phyloP scores from a whole-genome alignment of 352 stramenopile species.

The Phytophthora europaea region DNA sequence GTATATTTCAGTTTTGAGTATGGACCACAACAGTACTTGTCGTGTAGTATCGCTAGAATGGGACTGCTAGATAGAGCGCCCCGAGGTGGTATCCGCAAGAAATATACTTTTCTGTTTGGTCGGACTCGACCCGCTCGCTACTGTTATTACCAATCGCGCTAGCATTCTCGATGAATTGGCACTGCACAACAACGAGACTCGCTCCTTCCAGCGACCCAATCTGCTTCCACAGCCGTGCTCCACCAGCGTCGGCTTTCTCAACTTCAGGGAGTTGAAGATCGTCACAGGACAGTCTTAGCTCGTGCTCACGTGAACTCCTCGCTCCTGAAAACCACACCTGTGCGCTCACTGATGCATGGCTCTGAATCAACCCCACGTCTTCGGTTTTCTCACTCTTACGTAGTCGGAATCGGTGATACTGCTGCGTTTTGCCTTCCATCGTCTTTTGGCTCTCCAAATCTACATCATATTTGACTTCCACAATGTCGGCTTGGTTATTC shows the following conservation, averaged over 20 bases:
- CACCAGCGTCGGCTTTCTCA: slow-evolving; percentile 1
- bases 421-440: slow-evolving; percentile 63
- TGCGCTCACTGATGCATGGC: slow-evolving; percentile 48
- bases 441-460: slow-evolving; percentile 55
- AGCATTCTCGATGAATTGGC: slow-evolving; percentile 55
- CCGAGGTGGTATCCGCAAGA: slow-evolving; percentile 46
- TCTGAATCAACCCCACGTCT: slow-evolving; percentile 29
- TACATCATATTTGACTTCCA: slow-evolving; percentile 57
- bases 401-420: slow-evolving; percentile 73
- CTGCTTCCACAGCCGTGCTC: slow-evolving; percentile 74
- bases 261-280: slow-evolving; percentile 55
- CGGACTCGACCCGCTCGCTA: slow-evolving; percentile 8
- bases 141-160: slow-evolving; percentile 16
- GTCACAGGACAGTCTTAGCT: slow-evolving; percentile 47
- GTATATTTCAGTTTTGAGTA: not conserved
- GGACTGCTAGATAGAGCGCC: slow-evolving; percentile 70
- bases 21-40: too few species aligned
- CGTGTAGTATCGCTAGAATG: slow-evolving; percentile 37
- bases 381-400: slow-evolving; percentile 7
- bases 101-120: slow-evolving; percentile 13
- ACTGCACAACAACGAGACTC: slow-evolving; percentile 78
- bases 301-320: slow-evolving; percentile 8
- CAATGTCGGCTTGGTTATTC: not conserved
- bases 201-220: slow-evolving; percentile 75
- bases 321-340: slow-evolving; percentile 42